Conservation (phyloP, 192 early-diverging fungal genomes). For the Gaertneriomyces semiglobifer region DNA sequence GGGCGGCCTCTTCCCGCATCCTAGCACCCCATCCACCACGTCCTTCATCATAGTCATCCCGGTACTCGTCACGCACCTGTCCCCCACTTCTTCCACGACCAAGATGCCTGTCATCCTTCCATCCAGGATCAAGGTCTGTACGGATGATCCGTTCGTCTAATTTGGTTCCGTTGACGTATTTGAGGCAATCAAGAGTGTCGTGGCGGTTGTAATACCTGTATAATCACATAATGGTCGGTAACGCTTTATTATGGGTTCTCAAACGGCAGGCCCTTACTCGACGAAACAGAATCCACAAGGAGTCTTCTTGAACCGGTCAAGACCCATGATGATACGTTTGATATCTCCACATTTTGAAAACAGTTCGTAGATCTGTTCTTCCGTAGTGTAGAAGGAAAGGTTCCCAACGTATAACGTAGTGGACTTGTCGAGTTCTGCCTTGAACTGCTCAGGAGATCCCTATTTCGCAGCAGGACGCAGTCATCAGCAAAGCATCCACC, state of each 20-base stretch:
- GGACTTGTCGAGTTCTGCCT: slow-evolving; percentile 36
- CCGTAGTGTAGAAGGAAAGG: slow-evolving; percentile 95
- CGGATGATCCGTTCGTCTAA: slow-evolving; percentile 93
- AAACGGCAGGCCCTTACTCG: slow-evolving; percentile 60
- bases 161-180: slow-evolving; percentile 90
- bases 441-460: slow-evolving; percentile 32
- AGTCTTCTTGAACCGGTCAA: slow-evolving; percentile 87
- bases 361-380: slow-evolving; percentile 96
- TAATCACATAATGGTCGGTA: too few species aligned
- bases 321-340: slow-evolving; percentile 98
- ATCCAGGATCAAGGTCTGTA: slow-evolving; percentile 95
- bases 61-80: slow-evolving; percentile 93
- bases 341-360: slow-evolving; percentile 97
- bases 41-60: slow-evolving; percentile 91
- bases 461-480: not conserved
- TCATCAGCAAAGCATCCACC: not conserved
- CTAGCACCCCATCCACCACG: slow-evolving; percentile 94
- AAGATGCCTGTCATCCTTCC: slow-evolving; percentile 86
- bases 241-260: not conserved
- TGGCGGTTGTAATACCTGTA: slow-evolving; percentile 80
- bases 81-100: slow-evolving; percentile 93
- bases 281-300: slow-evolving; percentile 99
- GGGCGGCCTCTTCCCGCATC: slow-evolving; percentile 45
- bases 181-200: slow-evolving; percentile 91
- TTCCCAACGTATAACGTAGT: slow-evolving; percentile 96